Conservation (phyloP, 495 filamentous ascomycete genomes). For the Daldinia decipiens region DNA sequence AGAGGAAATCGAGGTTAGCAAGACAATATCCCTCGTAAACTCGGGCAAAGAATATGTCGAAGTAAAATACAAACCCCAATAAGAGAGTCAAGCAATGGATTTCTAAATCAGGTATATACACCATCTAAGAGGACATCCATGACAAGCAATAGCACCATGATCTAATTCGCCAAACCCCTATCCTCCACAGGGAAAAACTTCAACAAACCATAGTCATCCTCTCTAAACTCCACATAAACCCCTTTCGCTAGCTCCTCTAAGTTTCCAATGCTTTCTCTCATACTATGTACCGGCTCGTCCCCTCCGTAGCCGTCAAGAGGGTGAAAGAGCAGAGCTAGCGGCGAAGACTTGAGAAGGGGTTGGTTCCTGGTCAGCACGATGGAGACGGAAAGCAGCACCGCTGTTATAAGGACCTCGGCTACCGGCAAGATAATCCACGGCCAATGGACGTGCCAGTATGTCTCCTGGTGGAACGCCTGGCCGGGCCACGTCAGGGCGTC, state of each 20-base stretch:
- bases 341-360: not conserved
- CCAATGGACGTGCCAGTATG: not conserved
- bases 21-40: too few relatives aligned
- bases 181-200: not conserved
- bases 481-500: not conserved
- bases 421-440: not conserved
- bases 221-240: not conserved
- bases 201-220: not conserved
- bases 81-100: too few relatives aligned
- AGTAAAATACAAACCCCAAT: too few relatives aligned
- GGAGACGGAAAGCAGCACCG: not conserved
- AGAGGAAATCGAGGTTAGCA: too few relatives aligned
- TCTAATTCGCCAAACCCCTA: not conserved
- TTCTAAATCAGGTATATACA: too few relatives aligned
- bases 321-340: not conserved
- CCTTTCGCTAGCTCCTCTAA: not conserved
- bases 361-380: not conserved
- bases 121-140: not conserved
- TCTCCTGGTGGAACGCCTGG: not conserved
- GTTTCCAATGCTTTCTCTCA: not conserved
- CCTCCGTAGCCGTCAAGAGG: not conserved
- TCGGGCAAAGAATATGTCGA: too few relatives aligned
- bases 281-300: not conserved
- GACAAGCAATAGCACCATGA: not conserved
- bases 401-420: not conserved